Evolutionary conservation across 2,329 filamentous ascomycete genomes (phyloP), one percentile per base, ranked within the genome.

Genomic region (Knufia fluminis): DNA sequence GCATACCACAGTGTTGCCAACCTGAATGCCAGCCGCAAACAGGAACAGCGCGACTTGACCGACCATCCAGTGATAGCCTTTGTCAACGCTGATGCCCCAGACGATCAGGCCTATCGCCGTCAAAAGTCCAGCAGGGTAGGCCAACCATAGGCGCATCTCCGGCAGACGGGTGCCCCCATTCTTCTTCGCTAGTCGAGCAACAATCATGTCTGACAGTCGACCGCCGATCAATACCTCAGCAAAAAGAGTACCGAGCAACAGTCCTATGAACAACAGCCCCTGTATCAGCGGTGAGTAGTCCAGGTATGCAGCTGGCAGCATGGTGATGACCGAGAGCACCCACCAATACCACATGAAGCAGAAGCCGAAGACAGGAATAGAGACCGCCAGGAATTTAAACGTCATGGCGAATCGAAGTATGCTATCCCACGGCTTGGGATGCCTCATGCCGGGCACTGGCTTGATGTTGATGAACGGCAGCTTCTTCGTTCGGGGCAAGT

Each of bases 341-440:
- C 75, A 79, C 74, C 75, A 79, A 58, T 79, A 79, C 71, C 74
- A 77, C 2, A 66, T 59, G 53, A 76, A 78, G 54, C 68, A 72
- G 60, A 75, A 80, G 7, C 68, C 66, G 7, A 72, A 52, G 3
- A 78, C 66, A 2, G 70, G 61, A 7, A 78, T 61, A 0, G 67
- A 63, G 1, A 79, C 67, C 3, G 67, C 68, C 2, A 67, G 64
- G 54, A 70, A 73, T 49, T 66, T 67, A 57, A 72, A 78, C 2
- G 71, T 71, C 50, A 69, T 65, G 33, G 67, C 42, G 55, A 78
- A 77, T 3, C 72, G 67, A 14, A 68, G 52, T 3, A 71, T 44
- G 0, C 73, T 67, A 46, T 71, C 71, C 63, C 68, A 77, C 0
- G 68, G 57, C 52, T 68, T 72, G 2, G 76, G 74, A 54, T 77